phyloP scores from a whole-genome alignment of 1,284 basidiomycete species.

The Melampsora larici-populina region DNA sequence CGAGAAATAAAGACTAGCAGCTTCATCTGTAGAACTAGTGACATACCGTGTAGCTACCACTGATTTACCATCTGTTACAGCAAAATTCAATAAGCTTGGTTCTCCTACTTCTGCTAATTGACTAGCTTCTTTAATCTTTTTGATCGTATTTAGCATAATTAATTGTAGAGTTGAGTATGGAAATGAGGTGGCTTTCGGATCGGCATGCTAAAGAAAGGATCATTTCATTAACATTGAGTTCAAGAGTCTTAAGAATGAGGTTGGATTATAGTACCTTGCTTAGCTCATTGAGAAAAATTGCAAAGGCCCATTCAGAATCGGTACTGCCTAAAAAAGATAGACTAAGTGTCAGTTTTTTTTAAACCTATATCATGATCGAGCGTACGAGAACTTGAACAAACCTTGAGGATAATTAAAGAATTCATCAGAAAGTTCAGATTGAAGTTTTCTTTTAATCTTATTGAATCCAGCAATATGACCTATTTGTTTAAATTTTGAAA shows the following conservation, averaged over 20 bases:
- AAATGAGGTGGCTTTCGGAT: constrained; percentile 70
- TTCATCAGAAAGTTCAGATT: constrained; percentile 70
- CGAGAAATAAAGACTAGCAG: constrained; percentile 67
- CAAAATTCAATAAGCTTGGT: constrained; percentile 93
- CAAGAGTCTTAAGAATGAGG: no score
- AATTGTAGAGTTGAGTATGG: constrained; percentile 64
- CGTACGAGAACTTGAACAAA: constrained; percentile 69
- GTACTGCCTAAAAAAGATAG: constrained; percentile 28
- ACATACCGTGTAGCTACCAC: constrained; percentile 94
- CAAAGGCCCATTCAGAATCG: constrained; percentile 96
- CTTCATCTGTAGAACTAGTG: constrained; percentile 82
- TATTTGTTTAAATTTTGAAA: constrained; percentile 44
- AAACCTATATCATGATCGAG: constrained; percentile 1
- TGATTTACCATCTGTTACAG: constrained; percentile 86
- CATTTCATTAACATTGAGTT: neutral
- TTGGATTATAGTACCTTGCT: constrained; percentile 63
- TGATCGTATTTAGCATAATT: constrained; percentile 82
- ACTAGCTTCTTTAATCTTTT: constrained; percentile 70
- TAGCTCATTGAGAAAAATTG: constrained; percentile 64
- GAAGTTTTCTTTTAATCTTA: constrained; percentile 73
- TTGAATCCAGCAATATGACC: constrained; percentile 71
- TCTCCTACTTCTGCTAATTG: constrained; percentile 66
- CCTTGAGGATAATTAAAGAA: constrained; percentile 80
- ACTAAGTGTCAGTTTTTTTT: constrained; percentile 28
- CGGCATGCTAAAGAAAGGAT: constrained; percentile 64